Percentiles rank a stretch among this genome's conserved stretches.
Conservation (phyloP, 306 rosid genomes). For the Vigna nakashimae region DNA sequence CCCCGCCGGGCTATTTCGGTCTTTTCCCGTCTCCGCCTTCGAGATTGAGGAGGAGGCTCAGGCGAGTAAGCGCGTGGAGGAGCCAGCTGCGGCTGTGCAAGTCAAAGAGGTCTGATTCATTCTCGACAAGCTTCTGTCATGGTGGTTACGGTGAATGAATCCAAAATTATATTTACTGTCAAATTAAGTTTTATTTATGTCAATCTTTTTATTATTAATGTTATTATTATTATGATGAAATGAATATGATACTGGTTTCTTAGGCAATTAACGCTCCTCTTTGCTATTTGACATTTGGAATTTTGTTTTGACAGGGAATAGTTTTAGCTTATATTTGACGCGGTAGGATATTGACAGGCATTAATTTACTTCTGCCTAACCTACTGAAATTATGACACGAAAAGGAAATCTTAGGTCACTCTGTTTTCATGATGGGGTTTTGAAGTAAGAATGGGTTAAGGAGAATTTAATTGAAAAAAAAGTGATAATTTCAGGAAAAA, state of each 20-base stretch:
- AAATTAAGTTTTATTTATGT: background rate
- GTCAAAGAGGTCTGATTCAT: slow-evolving; percentile 55
- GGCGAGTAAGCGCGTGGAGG: slow-evolving; percentile 31
- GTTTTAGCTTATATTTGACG: background rate
- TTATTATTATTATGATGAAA: too few species aligned
- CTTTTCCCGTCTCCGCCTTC: slow-evolving; percentile 70
- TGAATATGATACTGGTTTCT: too few species aligned
- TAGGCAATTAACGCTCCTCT: too few species aligned
- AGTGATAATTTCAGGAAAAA: too few species aligned
- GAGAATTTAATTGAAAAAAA: background rate
- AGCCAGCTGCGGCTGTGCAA: slow-evolving; percentile 4
- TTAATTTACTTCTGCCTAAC: background rate
- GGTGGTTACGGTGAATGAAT: too few species aligned
- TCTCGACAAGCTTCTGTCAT: too few species aligned
- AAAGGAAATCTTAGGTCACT: too few species aligned
- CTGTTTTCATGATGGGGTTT: too few species aligned
- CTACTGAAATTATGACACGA: too few species aligned
- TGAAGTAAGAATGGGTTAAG: too few species aligned
- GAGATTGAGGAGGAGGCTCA: slow-evolving; percentile 51
- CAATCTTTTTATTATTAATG: too few species aligned
- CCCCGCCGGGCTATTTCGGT: slow-evolving; percentile 64
- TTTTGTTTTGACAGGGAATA: background rate
- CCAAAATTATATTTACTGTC: too few species aligned
- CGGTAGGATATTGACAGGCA: background rate
- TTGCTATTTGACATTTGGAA: background rate